These are phyloP conservation scores for Phycomyces nitens DNA, from an alignment of 192 early-diverging fungal species.

Conservation along the genomic window DNA sequence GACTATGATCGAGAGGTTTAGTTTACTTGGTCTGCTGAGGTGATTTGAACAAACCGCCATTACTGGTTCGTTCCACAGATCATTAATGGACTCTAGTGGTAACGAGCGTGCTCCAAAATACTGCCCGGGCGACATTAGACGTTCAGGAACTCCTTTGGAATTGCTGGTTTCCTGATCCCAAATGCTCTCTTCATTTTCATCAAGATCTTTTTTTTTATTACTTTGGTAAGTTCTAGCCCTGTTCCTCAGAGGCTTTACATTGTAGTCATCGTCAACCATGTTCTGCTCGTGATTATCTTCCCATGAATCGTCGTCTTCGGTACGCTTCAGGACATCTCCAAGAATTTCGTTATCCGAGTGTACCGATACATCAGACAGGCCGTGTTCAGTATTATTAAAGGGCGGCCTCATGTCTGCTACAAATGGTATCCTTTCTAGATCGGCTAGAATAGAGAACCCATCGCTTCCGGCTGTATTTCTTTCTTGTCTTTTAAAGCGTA, in stretches of 20 bases:
- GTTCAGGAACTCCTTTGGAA: background rate
- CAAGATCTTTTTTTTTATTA: background rate
- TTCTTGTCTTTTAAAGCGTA: background rate
- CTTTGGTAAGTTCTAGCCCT: background rate
- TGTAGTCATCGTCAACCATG: conserved; percentile 7
- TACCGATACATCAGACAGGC: background rate
- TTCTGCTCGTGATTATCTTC: background rate
- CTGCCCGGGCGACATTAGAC: background rate
- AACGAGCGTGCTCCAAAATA: conserved; percentile 11
- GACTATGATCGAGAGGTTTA: background rate
- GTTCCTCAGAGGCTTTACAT: conserved; percentile 8
- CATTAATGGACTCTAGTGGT: background rate
- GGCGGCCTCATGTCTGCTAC: background rate
- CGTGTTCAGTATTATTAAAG: background rate
- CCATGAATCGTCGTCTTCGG: background rate
- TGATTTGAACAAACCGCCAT: background rate
- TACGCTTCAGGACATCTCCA: background rate
- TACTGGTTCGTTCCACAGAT: background rate
- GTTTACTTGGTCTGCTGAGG: background rate
- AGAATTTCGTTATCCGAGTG: conserved; percentile 8
- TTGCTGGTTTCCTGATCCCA: background rate
- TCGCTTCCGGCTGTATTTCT: background rate
- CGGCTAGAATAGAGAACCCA: background rate
- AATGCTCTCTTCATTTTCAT: background rate
- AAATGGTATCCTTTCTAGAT: background rate